Evolutionary conservation across 257 asterid species (phyloP), one percentile per base, ranked within the genome.

Genomic region (Gynochthodes officinalis): DNA sequence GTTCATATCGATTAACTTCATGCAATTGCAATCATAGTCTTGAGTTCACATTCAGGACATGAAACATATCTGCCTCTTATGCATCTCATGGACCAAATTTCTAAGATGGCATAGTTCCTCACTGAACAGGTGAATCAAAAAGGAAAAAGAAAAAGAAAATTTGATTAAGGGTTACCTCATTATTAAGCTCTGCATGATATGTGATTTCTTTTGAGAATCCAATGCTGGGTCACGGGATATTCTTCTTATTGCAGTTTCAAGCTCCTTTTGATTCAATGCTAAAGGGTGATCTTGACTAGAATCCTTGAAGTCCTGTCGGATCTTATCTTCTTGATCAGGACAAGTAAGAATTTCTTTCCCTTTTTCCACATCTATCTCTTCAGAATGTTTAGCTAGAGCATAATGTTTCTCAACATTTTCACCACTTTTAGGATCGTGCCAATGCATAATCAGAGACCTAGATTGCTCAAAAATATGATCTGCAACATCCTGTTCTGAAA

Each of bases 141-240:
- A 43, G 61, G 52, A 79, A 62, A 70, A 64, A 57, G 8, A 32
- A 21, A 25, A 23, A 62, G 16, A 62, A 27, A 42, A 43, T 57
- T 39, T 33, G 33, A 28, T 27, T 63, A 15, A 28, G 33, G 63
- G 25, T 84, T 80, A 89, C 97, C 98, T 92, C 91, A 81, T 84
- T 66, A 84, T 80, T 77, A 92, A 75, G 88, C 85, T 88, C 85
- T 90, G 97, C 63, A 87, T 83, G 52, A 92, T 71, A 67, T 80
- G 75, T 19, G 96, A 80, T 76, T 92, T 90, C 77, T 83, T 80
- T 67, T 75, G 80, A 72, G 79, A 60, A 79, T 86, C 96, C 79
- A 92, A 75, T 78, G 81, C 79, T 44, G 90, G 73, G 78, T 92
- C 97, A 71, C 91, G 82, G 39, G 96, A 90, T 55, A 92, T 89